Base-by-base conservation (phyloP, 2,329 filamentous ascomycete species). In the Aureobasidium vineae region DNA sequence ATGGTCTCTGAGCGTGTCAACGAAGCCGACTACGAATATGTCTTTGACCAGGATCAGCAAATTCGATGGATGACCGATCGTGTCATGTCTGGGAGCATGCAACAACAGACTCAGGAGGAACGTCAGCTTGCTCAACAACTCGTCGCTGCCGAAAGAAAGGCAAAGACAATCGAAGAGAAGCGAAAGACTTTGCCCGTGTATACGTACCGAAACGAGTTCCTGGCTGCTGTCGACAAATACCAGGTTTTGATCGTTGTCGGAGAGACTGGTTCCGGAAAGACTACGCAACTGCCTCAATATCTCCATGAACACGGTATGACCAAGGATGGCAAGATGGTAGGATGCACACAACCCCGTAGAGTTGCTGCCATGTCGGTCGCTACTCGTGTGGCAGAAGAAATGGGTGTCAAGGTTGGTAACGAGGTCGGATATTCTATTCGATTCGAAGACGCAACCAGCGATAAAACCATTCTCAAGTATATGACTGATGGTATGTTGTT, bases 331-430 rank as follows among this genome's bases (percentile, higher is more conserved):
- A 82, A 90, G 77, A 97, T 94, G 76, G 86, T 99, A 13, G 94
- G 91, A 5, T 97, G 93, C 73, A 99, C 95, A 0, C 95, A 99
- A 71, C 95, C 95, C 5, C 88, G 95, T 71, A 88, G 95, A 81
- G 95, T 99, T 13, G 95, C 95, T 3, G 95, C 95, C 36, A 98
- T 98, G 94, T 95, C 90, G 73, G 94, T 98, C 23, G 94, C 95
- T n/a, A 88, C 91, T 52, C 92, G 95, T 83, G 95, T 99, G 2
- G 91, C 94, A 0, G 93, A 98, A 66, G 95, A 99, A 75, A 90
- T 96, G 80, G 92, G 90, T 0, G 89, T 92, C 68, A 93, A 94
- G 75, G 80, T 98, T 13, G 95, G 95, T 0, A 90, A 91, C 69
- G 92, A 97, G 74, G 94, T 98, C 31, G 95, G 95, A 19, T 99